Evolutionary conservation across 495 filamentous ascomycete genomes (phyloP).

Genomic region (Tuber microsphaerosporum): DNA sequence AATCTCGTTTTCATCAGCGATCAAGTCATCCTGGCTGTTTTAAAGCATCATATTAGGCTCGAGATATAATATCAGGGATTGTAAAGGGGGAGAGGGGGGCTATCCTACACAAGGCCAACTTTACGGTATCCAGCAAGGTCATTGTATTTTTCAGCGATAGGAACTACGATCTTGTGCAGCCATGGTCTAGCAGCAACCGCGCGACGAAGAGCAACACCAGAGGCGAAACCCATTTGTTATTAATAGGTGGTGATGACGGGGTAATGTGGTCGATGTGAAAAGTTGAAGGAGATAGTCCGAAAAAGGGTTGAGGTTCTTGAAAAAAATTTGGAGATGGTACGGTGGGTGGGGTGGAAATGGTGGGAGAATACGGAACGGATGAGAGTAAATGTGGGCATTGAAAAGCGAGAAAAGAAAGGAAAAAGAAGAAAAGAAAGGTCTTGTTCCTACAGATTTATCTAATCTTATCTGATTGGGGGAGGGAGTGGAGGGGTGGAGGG

Average conservation of each 20-base stretch:
- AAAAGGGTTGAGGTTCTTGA: not conserved
- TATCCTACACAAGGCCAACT: conserved; percentile 75
- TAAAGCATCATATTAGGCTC: conserved; percentile 7
- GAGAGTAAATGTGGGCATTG: not conserved
- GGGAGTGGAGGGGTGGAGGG: too few relatives aligned
- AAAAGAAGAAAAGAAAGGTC: not conserved
- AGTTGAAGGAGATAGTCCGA: not conserved
- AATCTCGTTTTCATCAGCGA: conserved; percentile 77
- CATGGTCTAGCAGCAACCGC: conserved; percentile 68
- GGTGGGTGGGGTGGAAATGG: not conserved
- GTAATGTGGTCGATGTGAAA: not conserved
- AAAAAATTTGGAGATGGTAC: not conserved
- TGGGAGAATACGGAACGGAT: conserved; percentile 4
- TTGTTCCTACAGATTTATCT: not conserved
- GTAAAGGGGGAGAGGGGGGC: not conserved
- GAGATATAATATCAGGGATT: not conserved
- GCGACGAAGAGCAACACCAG: not conserved
- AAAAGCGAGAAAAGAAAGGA: not conserved
- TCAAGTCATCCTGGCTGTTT: conserved; percentile 79
- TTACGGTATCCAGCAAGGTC: conserved; percentile 85
- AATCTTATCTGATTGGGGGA: conserved; percentile 1
- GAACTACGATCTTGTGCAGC: conserved; percentile 68
- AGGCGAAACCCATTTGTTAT: not conserved
- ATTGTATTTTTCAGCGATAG: conserved; percentile 74
- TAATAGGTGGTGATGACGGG: not conserved